A percentile compares a stretch with the other conserved stretches of the same genome.
phyloP scores from a whole-genome alignment of 2,329 filamentous ascomycete species.

The Trichoderma polysporum region DNA sequence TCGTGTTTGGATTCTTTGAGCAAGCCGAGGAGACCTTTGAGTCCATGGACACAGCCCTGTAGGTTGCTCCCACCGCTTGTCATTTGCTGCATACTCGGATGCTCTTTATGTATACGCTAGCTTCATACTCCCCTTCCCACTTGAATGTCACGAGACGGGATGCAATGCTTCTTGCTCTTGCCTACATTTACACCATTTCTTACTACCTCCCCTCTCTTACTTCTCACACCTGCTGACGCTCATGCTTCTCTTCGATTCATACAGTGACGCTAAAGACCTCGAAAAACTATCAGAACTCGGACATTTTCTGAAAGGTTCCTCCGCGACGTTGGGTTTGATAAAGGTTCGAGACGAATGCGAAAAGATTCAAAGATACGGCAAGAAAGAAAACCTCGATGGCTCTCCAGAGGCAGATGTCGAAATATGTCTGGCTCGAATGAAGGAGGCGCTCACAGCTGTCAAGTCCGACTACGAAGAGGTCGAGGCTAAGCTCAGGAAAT shows the following conservation, averaged over 20 bases:
- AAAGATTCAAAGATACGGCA: slow-evolving; percentile 92
- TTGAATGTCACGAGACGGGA: background rate
- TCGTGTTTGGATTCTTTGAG: slow-evolving; percentile 89
- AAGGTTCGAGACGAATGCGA: slow-evolving; percentile 94
- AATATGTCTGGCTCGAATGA: slow-evolving; percentile 68
- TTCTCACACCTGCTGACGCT: slow-evolving; percentile 13
- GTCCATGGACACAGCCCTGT: slow-evolving; percentile 83
- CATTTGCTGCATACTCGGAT: background rate
- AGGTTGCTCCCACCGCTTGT: slow-evolving; percentile 42
- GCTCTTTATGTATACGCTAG: background rate
- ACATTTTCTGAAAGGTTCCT: slow-evolving; percentile 97
- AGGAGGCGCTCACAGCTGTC: slow-evolving; percentile 66
- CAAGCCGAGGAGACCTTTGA: slow-evolving; percentile 84
- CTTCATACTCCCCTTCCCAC: background rate
- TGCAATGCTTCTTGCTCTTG: background rate
- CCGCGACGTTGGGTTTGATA: slow-evolving; percentile 84
- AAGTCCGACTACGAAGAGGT: slow-evolving; percentile 76
- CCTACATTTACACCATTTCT: background rate
- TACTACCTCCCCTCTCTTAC: background rate
- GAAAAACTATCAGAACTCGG: slow-evolving; percentile 77
- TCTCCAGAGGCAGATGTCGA: slow-evolving; percentile 64
- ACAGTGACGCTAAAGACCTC: slow-evolving; percentile 67
- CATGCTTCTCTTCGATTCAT: background rate
- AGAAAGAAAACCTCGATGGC: slow-evolving; percentile 76
- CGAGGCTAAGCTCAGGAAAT: slow-evolving; percentile 67